Base-by-base conservation (phyloP, 2,329 filamentous ascomycete genomes). In the Hypoxylon rubiginosum region DNA sequence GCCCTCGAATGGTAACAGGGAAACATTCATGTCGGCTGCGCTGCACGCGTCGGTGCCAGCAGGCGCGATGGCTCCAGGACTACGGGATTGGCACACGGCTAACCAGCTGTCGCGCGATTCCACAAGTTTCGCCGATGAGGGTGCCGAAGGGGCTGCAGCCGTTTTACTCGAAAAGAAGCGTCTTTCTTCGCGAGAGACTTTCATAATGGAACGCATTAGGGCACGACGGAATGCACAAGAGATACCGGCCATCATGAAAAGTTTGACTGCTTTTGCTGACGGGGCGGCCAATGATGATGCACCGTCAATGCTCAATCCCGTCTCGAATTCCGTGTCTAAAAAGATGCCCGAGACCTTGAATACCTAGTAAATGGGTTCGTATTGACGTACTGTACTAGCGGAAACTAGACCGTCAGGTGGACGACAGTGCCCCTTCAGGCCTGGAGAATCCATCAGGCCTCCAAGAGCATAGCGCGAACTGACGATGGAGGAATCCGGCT, bases 71-170 rank as follows among this genome's bases (percentile, higher is more conserved):
- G 71, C 74, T 13, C 71, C 73, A 8, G 72, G 70, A 13, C 64
- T 77, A 11, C 67, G 72, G n/a, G 75, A 78, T 52, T 78, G 76
- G 76, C 72, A 77, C 46, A 74, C 74, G 17, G 74, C 74, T 21
- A 73, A 74, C 39, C 76, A 76, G 59, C 59, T 76, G 17, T 69
- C 61, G 17, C 69, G 58, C 24, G 72, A 73, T 45, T 55, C 67
- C 1, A 65, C 60, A 4, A 70, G 64, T 28, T 71, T 72, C 32
- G 69, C 72, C 15, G 74, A 72, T 1, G 66, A 72, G 39, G 67
- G 67, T 1, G 53, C 56, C 11, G 72, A 76, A 26, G 74, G 75
- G 13, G 75, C 74, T 3, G 62, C 71, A 17, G 36, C 65, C 24
- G 54, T 54, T 21, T 32, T 76, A 11, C 49, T 76, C 26, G 71